These are phyloP conservation scores for Ophiostoma tasmaniense DNA, from an alignment of 2,329 filamentous ascomycete species.

Conservation along the genomic window DNA sequence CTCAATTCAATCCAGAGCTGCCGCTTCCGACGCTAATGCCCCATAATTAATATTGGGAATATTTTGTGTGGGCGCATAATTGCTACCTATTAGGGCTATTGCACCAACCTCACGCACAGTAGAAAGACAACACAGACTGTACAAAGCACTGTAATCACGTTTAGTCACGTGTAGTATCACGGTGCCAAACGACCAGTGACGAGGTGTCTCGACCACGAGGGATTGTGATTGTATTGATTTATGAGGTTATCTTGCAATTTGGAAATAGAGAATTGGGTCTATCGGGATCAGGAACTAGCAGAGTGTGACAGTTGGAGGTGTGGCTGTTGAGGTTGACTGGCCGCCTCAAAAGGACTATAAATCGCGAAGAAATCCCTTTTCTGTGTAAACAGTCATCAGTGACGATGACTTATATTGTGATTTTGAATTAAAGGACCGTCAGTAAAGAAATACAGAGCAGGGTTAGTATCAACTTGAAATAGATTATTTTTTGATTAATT, in stretches of 20 bases:
- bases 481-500: not conserved
- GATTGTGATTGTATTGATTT: too few relatives aligned
- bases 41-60: conserved; percentile 14
- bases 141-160: not conserved
- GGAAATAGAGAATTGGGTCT: too few relatives aligned
- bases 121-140: not conserved
- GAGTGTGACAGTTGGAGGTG: too few relatives aligned
- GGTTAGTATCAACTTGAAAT: too few relatives aligned
- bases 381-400: too few relatives aligned
- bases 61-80: conserved; percentile 15
- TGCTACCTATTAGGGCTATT: conserved; percentile 13
- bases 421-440: too few relatives aligned
- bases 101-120: not conserved
- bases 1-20: conserved; percentile 4
- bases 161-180: not conserved
- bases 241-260: too few relatives aligned
- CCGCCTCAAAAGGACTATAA: too few relatives aligned
- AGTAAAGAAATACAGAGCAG: too few relatives aligned
- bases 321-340: too few relatives aligned
- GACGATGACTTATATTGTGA: not conserved
- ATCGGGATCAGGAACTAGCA: too few relatives aligned
- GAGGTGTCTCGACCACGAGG: not conserved
- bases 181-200: not conserved
- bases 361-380: too few relatives aligned
- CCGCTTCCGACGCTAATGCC: conserved; percentile 9